Conservation (phyloP, 371 early-diverging fungal genomes). For the Batkoa obscura region DNA sequence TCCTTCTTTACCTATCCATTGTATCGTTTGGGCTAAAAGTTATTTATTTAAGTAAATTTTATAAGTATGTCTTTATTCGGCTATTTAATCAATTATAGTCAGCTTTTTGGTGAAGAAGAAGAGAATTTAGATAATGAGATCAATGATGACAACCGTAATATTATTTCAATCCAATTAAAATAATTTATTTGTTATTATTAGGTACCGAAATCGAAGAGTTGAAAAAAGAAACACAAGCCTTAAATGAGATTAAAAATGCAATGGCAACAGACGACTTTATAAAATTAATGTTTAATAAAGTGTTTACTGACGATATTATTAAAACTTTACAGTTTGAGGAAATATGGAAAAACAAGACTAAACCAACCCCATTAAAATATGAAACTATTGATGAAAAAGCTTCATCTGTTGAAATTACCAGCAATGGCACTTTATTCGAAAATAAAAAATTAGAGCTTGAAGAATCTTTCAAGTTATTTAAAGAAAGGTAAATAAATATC, state of each 20-base stretch:
- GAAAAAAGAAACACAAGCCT: conserved; percentile 42
- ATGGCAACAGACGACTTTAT: conserved; percentile 42
- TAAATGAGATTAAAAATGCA: conserved; percentile 37
- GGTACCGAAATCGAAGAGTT: conserved; percentile 54
- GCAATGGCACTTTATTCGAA: too few species aligned
- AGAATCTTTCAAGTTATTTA: conserved; percentile 29
- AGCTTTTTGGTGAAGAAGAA: conserved; percentile 73
- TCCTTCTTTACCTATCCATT: conserved; percentile 93
- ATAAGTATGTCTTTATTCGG: not conserved
- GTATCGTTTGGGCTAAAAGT: conserved; percentile 98
- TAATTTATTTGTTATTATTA: not conserved
- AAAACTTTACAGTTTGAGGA: conserved; percentile 61
- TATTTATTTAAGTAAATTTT: conserved; percentile 48
- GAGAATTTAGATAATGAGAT: conserved; percentile 23
- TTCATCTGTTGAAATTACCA: too few species aligned
- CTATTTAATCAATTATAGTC: conserved; percentile 15
- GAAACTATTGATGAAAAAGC: too few species aligned
- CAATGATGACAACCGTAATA: conserved; percentile 36
- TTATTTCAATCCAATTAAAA: not conserved
- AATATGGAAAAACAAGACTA: conserved; percentile 68
- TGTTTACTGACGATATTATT: conserved; percentile 40
- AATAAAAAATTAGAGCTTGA: conserved; percentile 11
- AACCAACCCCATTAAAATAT: conserved; percentile 22
- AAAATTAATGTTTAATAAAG: conserved; percentile 62
- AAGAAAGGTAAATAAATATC: conserved; percentile 19